Conservation (phyloP, 2,329 filamentous ascomycete species). For the Colletotrichum navitas region DNA sequence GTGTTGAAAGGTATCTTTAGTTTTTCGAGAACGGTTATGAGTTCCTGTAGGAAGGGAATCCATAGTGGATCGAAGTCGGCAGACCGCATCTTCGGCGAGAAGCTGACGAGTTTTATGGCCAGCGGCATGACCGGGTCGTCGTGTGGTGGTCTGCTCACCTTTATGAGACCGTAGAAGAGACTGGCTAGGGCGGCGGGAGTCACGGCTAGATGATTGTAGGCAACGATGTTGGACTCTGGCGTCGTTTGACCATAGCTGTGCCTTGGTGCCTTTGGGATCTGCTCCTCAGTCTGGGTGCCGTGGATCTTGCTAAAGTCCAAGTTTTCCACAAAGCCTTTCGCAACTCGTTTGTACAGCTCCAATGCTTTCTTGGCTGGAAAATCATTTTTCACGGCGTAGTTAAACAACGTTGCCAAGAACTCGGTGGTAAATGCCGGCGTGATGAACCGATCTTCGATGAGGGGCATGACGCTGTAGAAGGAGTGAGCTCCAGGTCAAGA, state of each 20-base stretch:
- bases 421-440: conserved; percentile 8
- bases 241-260: neutral
- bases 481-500: neutral
- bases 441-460: conserved; percentile 7
- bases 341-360: conserved; percentile 14
- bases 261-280: neutral
- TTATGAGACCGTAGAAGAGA: conserved; percentile 20
- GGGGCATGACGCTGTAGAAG: neutral
- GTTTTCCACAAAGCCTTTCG: neutral
- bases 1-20: conserved; percentile 32
- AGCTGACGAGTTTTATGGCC: conserved; percentile 38
- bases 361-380: neutral
- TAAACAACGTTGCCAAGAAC: neutral
- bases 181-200: neutral
- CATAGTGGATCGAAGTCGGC: conserved; percentile 46
- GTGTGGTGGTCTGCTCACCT: conserved; percentile 37
- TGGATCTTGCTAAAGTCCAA: conserved; percentile 17
- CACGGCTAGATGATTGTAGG: neutral
- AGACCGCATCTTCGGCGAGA: conserved; percentile 40
- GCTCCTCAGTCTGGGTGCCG: conserved; percentile 6
- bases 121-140: conserved; percentile 44
- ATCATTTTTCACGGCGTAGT: neutral
- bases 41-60: conserved; percentile 48
- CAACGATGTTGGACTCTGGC: too few relatives aligned
- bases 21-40: conserved; percentile 41